phyloP scores from a whole-genome alignment of 257 asterid species.

The Lavandula angustifolia region DNA sequence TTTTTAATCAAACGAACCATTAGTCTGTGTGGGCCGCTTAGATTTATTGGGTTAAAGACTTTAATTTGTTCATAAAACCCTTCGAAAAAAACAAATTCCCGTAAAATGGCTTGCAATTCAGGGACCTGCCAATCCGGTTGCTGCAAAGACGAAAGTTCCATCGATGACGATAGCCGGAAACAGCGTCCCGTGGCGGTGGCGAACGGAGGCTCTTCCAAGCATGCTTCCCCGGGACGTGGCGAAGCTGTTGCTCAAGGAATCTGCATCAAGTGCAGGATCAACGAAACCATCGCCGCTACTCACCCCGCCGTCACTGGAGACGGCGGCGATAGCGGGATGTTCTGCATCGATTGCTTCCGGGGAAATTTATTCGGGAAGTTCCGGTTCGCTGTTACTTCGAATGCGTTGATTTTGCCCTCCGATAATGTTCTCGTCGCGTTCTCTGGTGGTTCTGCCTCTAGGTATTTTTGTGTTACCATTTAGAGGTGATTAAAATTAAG shows the following conservation, averaged over 20 bases:
- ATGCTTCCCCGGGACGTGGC: slow-evolving; percentile 32
- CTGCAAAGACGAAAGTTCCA: slow-evolving; percentile 43
- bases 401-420: slow-evolving; percentile 81
- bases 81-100: slow-evolving; percentile 1
- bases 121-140: slow-evolving; percentile 79
- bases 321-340: slow-evolving; percentile 56
- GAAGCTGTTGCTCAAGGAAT: slow-evolving; percentile 21
- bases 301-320: slow-evolving; percentile 36
- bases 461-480: slow-evolving; percentile 39
- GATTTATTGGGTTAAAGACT: background rate
- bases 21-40: background rate
- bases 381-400: slow-evolving; percentile 73
- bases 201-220: slow-evolving; percentile 24
- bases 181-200: slow-evolving; percentile 18
- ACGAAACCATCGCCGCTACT: slow-evolving; percentile 47
- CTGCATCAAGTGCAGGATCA: slow-evolving; percentile 61
- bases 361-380: slow-evolving; percentile 78
- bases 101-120: slow-evolving; percentile 69
- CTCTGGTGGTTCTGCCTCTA: slow-evolving; percentile 91
- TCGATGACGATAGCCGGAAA: slow-evolving; percentile 26
- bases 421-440: slow-evolving; percentile 85
- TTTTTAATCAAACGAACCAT: too few species aligned
- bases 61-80: slow-evolving; percentile 21
- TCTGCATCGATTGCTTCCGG: slow-evolving; percentile 79
- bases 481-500: background rate